These are phyloP conservation scores for Candida dajiaensis DNA, from an alignment of 805 yeast genomes.

Conservation along the genomic window DNA sequence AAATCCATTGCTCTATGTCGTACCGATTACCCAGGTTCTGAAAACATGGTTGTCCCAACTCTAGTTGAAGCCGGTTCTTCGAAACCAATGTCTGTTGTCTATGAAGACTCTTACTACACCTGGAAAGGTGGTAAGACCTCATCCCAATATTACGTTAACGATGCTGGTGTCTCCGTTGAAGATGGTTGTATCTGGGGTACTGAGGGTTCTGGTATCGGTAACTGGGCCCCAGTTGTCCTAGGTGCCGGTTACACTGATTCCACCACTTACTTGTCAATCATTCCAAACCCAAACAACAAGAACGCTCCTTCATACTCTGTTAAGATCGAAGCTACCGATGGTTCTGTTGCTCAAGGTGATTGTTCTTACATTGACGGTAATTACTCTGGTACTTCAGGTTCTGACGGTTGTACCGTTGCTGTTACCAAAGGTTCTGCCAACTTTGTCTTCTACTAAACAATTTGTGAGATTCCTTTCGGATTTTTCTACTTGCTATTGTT, in stretches of 20 bases:
- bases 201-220: slow-evolving; percentile 75
- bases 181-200: slow-evolving; percentile 96
- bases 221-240: slow-evolving; percentile 96
- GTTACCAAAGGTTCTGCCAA: slow-evolving; percentile 80
- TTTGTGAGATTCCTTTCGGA: background rate
- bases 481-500: background rate
- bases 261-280: slow-evolving; percentile 76
- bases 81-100: slow-evolving; percentile 71
- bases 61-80: slow-evolving; percentile 61
- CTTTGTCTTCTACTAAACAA: slow-evolving; percentile 58
- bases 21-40: slow-evolving; percentile 99
- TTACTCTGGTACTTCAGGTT: slow-evolving; percentile 57
- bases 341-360: slow-evolving; percentile 57
- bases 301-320: slow-evolving; percentile 66
- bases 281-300: slow-evolving; percentile 90
- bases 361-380: slow-evolving; percentile 78
- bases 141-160: slow-evolving; percentile 94
- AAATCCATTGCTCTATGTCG: slow-evolving; percentile 86
- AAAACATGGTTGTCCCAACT: slow-evolving; percentile 96
- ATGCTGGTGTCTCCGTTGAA: slow-evolving; percentile 85
- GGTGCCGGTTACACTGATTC: slow-evolving; percentile 80
- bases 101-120: slow-evolving; percentile 66
- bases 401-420: slow-evolving; percentile 91
- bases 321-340: slow-evolving; percentile 68
- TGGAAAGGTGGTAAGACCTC: slow-evolving; percentile 85